Evolutionary conservation across 345 rosid genomes (phyloP), one percentile per base, ranked within the genome.

Genomic region (Moricandia arvensis): DNA sequence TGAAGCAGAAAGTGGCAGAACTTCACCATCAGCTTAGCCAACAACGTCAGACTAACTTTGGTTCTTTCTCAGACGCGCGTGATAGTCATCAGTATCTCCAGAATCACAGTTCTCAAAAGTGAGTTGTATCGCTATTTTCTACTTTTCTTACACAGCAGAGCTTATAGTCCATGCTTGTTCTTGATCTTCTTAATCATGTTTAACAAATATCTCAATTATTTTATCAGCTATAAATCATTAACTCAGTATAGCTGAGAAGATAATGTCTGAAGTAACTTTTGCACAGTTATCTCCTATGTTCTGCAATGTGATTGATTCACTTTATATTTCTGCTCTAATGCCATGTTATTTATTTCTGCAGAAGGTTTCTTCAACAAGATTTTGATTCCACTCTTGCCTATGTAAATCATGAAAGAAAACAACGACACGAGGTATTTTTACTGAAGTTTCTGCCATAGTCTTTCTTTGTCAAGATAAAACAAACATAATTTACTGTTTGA

Each of bases 1-100:
- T 95, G 82, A 95, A 95, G 84, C 98, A 95, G 81, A 95, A 95
- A 81, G 98, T 95, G 81, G 97, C 97, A 16, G 99, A 95, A 83
- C 97, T 95, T 71, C 98, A 95, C 76, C 96, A 90, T 73, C 99
- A 95, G 79, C 96, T 95, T 77, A 95, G 86, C 86, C 99, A 95
- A 85, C 99, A 95, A 79, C 83, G 98, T 27, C 97, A 89, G 80
- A 90, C 84, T 79, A 93, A 89, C 70, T 88, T 86, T 59, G 88
- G 93, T 59, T 85, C 97, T 59, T 89, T 90, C 35, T 82, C 98
- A 64, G 98, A 89, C 75, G 82, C 89, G 12, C 85, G 90, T 71
- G 97, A 95, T 73, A 90, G 68, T 27, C 87, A 81, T 79, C 97
- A 87, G 78, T 91, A 87, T 76, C 85, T 77, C 80, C 96, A 86